Conservation (phyloP, 495 filamentous ascomycete genomes). For the Aspergillus affinis region DNA sequence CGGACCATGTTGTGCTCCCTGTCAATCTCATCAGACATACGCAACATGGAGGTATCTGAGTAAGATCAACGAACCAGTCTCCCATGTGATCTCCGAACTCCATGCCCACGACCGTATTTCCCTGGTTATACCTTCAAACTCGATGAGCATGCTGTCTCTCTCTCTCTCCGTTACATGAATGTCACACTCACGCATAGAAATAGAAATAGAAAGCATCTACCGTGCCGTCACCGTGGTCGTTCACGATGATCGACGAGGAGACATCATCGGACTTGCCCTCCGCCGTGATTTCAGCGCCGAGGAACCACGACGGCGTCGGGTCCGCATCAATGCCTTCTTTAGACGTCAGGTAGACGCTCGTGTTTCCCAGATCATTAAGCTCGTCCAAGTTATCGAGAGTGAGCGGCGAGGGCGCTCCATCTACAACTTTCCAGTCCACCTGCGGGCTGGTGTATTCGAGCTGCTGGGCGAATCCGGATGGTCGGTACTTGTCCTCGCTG, state of each 20-base stretch:
- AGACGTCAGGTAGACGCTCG: conserved; percentile 58
- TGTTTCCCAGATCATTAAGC: conserved; percentile 49
- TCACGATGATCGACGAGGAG: conserved; percentile 53
- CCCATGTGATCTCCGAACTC: conserved; percentile 63
- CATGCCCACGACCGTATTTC: conserved; percentile 47
- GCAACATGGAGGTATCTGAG: not conserved
- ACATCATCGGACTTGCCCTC: conserved; percentile 48
- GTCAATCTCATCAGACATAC: conserved; percentile 2
- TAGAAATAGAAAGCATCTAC: conserved; percentile 71
- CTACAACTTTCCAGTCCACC: conserved; percentile 50
- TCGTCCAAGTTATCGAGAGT: conserved; percentile 55
- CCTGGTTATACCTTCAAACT: conserved; percentile 46
- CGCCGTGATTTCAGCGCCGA: conserved; percentile 46
- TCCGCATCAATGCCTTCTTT: conserved; percentile 52
- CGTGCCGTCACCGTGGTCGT: conserved; percentile 52
- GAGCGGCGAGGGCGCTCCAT: conserved; percentile 42
- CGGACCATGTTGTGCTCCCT: conserved; percentile 70
- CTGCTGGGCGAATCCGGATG: conserved; percentile 58
- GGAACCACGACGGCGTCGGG: conserved; percentile 53
- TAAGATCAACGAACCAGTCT: conserved; percentile 47
- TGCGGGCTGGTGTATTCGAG: conserved; percentile 54
- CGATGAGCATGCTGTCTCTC: conserved; percentile 9
- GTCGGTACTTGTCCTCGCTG: conserved; percentile 55
- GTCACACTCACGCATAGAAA: conserved; percentile 57
- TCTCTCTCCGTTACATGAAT: not conserved